phyloP scores from a whole-genome alignment of 768 basidiomycete genomes.

The Leccinum incarnatum region DNA sequence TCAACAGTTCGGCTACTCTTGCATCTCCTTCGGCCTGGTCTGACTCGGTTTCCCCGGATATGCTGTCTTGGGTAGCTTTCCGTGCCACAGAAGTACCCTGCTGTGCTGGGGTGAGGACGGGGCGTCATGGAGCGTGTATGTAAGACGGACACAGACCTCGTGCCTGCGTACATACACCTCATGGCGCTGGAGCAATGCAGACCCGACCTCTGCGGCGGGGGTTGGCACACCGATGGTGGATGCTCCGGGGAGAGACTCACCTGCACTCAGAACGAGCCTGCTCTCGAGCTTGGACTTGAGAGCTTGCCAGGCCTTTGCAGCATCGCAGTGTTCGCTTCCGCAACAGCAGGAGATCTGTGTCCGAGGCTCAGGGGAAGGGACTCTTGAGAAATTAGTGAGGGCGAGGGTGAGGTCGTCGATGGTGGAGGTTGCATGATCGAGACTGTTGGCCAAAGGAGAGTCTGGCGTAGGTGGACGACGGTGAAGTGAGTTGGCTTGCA shows the following conservation, averaged over 20 bases:
- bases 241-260: conserved; percentile 44
- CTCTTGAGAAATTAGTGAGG: conserved; percentile 66
- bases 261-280: conserved; percentile 79
- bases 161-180: conserved; percentile 80
- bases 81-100: conserved; percentile 12
- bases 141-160: conserved; percentile 47
- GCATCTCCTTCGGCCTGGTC: conserved; percentile 29
- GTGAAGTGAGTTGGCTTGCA: conserved; percentile 27
- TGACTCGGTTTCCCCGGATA: conserved; percentile 6
- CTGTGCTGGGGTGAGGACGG: conserved; percentile 19
- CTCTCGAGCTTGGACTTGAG: conserved; percentile 72
- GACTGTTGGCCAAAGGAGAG: conserved; percentile 49
- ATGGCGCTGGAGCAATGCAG: conserved; percentile 81
- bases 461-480: conserved; percentile 44
- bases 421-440: conserved; percentile 54
- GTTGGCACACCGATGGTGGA: conserved; percentile 4
- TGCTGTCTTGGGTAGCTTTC: conserved; percentile 13
- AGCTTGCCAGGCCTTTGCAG: conserved; percentile 57
- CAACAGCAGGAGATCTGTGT: conserved; percentile 61
- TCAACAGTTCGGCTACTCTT: conserved; percentile 37
- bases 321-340: conserved; percentile 61
- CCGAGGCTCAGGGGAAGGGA: conserved; percentile 69
- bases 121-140: conserved; percentile 7
- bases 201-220: conserved; percentile 69
- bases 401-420: conserved; percentile 81